Evolutionary conservation across 768 basidiomycete genomes (phyloP).

Genomic region (Psilocybe cubensis): DNA sequence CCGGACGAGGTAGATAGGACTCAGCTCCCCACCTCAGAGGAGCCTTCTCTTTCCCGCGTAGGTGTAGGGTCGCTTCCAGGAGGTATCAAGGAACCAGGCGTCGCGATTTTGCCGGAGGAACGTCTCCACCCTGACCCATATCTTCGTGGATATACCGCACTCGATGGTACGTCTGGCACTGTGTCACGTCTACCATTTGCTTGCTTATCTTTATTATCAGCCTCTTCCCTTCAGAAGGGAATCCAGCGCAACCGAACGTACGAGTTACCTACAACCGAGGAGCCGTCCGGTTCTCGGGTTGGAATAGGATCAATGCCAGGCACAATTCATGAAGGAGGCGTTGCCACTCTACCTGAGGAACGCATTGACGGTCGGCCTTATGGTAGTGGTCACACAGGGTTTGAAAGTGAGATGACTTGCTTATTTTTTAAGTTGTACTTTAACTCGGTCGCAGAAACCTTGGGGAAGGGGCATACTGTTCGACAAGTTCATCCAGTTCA

Average conservation of each 20-base stretch:
- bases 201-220: not conserved
- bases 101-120: not conserved
- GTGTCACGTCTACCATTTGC: not conserved
- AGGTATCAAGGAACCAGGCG: not conserved
- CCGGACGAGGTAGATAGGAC: not conserved
- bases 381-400: slow-evolving; percentile 16
- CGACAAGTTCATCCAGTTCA: not conserved
- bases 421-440: not conserved
- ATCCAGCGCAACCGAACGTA: not conserved
- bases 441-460: not conserved
- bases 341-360: slow-evolving; percentile 24
- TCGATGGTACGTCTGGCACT: not conserved
- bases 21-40: not conserved
- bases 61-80: not conserved
- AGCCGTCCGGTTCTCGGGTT: slow-evolving; percentile 16
- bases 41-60: not conserved
- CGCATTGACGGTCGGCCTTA: slow-evolving; percentile 15
- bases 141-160: not conserved
- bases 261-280: slow-evolving; percentile 19
- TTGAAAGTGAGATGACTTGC: slow-evolving; percentile 6
- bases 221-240: not conserved
- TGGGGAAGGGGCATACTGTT: not conserved
- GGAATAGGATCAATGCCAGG: slow-evolving; percentile 25
- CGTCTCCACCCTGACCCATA: not conserved
- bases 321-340: slow-evolving; percentile 14